phyloP scores from a whole-genome alignment of 352 stramenopile species.

The Phytophthora sp. region DNA sequence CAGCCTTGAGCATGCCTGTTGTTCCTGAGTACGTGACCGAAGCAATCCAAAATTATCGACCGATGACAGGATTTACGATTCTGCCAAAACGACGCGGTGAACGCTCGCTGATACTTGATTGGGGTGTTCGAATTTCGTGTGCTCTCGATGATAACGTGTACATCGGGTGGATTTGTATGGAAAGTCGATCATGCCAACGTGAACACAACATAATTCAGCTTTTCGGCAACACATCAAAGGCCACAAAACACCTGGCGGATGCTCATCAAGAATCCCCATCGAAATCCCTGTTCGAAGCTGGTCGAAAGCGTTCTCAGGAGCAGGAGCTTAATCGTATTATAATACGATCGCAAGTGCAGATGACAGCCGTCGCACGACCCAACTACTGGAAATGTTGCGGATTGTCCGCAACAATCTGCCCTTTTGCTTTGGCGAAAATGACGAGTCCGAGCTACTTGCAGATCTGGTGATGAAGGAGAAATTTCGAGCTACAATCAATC shows the following conservation, averaged over 20 bases:
- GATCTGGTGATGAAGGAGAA: neutral
- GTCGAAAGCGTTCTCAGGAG: neutral
- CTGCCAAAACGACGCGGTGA: neutral
- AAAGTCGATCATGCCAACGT: neutral
- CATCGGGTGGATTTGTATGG: constrained; percentile 11
- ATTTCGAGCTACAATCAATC: constrained; percentile 2
- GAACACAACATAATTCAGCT: constrained; percentile 14
- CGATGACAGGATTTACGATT: neutral
- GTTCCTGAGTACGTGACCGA: neutral
- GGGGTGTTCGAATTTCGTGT: constrained; percentile 2
- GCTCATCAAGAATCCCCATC: neutral
- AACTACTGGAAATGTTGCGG: neutral
- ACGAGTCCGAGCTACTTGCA: neutral
- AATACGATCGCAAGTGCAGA: too few relatives aligned
- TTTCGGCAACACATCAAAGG: constrained; percentile 16
- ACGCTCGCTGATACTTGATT: constrained; percentile 19
- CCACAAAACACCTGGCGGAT: constrained; percentile 1
- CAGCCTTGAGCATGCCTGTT: too few relatives aligned
- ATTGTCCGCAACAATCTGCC: neutral
- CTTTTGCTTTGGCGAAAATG: neutral
- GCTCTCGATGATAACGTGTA: neutral
- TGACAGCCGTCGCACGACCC: neutral
- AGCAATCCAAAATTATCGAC: neutral
- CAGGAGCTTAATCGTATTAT: neutral
- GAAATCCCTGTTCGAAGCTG: neutral